Evolutionary conservation across 225 moss, liverwort and hornwort species (phyloP).

Genomic region (Anthoceros angustus): DNA sequence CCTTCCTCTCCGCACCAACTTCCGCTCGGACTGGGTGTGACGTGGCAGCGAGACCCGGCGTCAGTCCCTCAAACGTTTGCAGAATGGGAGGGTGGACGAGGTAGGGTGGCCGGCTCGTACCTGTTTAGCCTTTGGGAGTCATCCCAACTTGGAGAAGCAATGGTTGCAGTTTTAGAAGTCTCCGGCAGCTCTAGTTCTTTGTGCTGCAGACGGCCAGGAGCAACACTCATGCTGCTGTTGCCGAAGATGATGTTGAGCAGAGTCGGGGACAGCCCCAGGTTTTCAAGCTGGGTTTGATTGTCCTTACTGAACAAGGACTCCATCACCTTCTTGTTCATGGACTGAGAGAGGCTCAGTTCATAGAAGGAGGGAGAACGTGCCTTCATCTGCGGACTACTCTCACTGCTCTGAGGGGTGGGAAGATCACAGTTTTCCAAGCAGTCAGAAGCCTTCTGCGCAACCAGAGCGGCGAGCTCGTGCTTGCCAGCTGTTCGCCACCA

Average conservation of each 20-base stretch:
- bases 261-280: conserved; percentile 32
- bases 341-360: conserved; percentile 21
- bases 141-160: neutral
- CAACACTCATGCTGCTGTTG: conserved; percentile 7
- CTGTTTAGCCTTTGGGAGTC: neutral
- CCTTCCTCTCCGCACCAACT: conserved; percentile 42
- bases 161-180: neutral
- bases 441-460: conserved; percentile 43
- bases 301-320: conserved; percentile 37
- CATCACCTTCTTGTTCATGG: conserved; percentile 32
- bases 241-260: conserved; percentile 13
- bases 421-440: conserved; percentile 54
- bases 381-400: conserved; percentile 21
- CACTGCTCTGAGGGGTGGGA: conserved; percentile 36
- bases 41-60: neutral
- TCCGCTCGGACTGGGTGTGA: conserved; percentile 11
- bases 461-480: conserved; percentile 32
- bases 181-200: neutral
- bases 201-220: conserved; percentile 19
- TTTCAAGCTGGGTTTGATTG: conserved; percentile 44
- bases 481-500: conserved; percentile 54
- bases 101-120: neutral
- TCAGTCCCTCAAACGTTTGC: conserved; percentile 5
- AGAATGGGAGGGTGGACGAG: conserved; percentile 9
- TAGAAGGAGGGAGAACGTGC: neutral